phyloP scores from a whole-genome alignment of 176 grass and related monocot genomes.

The Areca catechu region DNA sequence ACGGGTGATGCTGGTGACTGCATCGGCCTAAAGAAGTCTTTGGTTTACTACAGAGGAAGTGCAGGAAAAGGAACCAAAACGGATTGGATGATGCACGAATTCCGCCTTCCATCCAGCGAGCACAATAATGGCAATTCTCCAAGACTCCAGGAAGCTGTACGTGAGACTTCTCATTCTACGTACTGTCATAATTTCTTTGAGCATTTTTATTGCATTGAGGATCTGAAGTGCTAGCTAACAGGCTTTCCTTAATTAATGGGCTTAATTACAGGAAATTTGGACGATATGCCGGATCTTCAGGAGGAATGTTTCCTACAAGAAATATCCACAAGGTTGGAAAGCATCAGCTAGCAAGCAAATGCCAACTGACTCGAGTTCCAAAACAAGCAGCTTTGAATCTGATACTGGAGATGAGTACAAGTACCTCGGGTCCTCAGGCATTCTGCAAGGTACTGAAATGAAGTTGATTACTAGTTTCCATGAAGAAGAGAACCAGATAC shows the following conservation, averaged over 20 bases:
- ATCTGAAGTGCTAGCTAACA: neutral
- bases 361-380: conserved; percentile 32
- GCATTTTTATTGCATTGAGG: too few species aligned
- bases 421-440: conserved; percentile 9
- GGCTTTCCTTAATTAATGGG: neutral
- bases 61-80: conserved; percentile 84
- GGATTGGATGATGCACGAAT: conserved; percentile 98
- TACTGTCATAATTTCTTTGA: neutral
- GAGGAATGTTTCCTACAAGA: conserved; percentile 37
- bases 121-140: neutral
- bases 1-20: conserved; percentile 23
- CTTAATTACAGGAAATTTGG: conserved; percentile 81
- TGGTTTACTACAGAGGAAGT: conserved; percentile 74
- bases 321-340: too few species aligned
- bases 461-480: neutral
- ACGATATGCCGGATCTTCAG: conserved; percentile 84
- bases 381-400: conserved; percentile 46
- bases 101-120: conserved; percentile 38
- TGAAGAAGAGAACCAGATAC: conserved; percentile 10
- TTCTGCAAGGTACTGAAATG: conserved; percentile 15
- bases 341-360: neutral
- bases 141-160: conserved; percentile 13
- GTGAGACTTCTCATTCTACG: neutral
- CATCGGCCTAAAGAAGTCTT: conserved; percentile 85
- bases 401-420: conserved; percentile 37